Evolutionary conservation across 352 stramenopile genomes (phyloP), one percentile per base, ranked within the genome.

Genomic region (Phytophthora brassicae): DNA sequence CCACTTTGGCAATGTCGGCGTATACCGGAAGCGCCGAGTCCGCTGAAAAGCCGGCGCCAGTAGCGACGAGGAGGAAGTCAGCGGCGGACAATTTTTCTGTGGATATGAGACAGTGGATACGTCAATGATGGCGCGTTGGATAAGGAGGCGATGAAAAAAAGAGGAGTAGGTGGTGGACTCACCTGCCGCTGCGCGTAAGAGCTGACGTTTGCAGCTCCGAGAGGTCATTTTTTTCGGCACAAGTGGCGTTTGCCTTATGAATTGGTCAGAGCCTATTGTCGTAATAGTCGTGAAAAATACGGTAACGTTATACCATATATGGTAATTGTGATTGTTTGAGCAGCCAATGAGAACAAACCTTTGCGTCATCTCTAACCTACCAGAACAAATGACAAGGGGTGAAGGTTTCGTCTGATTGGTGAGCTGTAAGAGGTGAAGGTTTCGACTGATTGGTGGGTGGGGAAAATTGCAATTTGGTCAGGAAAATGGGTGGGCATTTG

Each of bases 11-110:
- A 28, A 98, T 94, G 63, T 96, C 85, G 2, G 88, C 81, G 72
- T 98, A 98, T 13, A 96, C 91, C 3, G 88, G 85, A 0, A 98
- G 70, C 0, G 87, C 84, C 6, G 81, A 95, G 66, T 98, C 90
- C 0, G 92, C 92, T 57, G 85, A 96, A 62, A 97, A 97, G 29
- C 90, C 92, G 4, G 92, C 92, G 45, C 92, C 92, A 0, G 90
- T 89, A 6, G 90, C 86, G 4, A 97, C 62, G 7, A 98, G 60
- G 4, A 98, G 66, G 45, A 97, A 86, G 56, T 98, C 88, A 17
- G 87, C 86, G 1, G 64, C 57, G 6, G 75, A 74, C 22, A 97
- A 84, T 63, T 74, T 82, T 23, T 81, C 86, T 93, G 62, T 24
- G 38, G 38, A 6, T 23, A 44, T 3, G 14, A 23, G 23, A 23